phyloP scores from a whole-genome alignment of 2,329 filamentous ascomycete species.

The Ceratocystis huliohia region DNA sequence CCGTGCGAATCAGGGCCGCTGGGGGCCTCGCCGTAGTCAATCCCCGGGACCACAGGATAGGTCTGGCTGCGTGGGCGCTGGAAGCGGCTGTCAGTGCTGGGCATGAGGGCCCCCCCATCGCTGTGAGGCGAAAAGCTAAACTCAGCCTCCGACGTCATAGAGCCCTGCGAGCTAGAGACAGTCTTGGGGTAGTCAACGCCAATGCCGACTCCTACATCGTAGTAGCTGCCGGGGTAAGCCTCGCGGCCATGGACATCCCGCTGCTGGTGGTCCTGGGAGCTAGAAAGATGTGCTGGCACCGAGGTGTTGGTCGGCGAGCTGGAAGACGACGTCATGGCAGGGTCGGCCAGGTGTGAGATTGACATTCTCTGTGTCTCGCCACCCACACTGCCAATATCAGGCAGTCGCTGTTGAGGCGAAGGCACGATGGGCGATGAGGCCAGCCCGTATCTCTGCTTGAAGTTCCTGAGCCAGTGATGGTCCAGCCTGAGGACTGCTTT shows the following conservation, averaged over 20 bases:
- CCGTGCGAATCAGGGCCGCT: background rate
- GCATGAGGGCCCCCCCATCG: conserved; percentile 50
- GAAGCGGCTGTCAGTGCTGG: conserved; percentile 38
- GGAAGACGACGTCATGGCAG: conserved; percentile 26
- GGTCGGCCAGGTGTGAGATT: conserved; percentile 28
- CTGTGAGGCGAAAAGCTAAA: conserved; percentile 66
- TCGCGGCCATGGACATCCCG: background rate
- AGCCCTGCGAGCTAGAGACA: conserved; percentile 34
- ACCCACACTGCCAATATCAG: conserved; percentile 25
- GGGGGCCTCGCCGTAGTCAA: conserved; percentile 38
- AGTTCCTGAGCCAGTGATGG: conserved; percentile 78
- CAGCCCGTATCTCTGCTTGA: conserved; percentile 74
- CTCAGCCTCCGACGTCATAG: conserved; percentile 61
- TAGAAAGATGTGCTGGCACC: background rate
- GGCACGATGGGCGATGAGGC: conserved; percentile 33
- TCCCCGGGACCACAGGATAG: conserved; percentile 55
- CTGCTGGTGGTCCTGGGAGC: background rate
- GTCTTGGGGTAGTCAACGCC: background rate
- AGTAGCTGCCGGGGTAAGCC: conserved; percentile 10
- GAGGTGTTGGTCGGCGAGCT: conserved; percentile 6
- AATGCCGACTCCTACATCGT: conserved; percentile 3
- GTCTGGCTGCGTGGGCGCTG: conserved; percentile 75
- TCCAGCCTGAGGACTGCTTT: conserved; percentile 55
- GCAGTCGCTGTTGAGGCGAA: conserved; percentile 22
- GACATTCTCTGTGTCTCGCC: conserved; percentile 27